phyloP scores from a whole-genome alignment of 768 basidiomycete species.

The Termitomyces sp. region DNA sequence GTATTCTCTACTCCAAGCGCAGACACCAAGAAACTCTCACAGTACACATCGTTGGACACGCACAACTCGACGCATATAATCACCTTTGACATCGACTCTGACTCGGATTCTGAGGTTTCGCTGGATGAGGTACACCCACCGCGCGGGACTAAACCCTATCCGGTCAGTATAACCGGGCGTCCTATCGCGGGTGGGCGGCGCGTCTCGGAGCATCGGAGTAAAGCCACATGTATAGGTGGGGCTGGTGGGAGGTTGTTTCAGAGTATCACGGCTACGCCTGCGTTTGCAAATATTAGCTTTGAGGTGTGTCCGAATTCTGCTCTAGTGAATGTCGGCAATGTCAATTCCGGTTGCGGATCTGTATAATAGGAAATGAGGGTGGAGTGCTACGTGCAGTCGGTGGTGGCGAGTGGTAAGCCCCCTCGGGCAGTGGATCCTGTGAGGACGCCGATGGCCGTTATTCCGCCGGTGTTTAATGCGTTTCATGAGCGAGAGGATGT shows the following conservation, averaged over 20 bases:
- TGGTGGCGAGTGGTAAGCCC: too few relatives aligned
- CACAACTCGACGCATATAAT: too few relatives aligned
- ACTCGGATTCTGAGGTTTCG: too few relatives aligned
- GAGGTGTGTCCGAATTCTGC: constrained; percentile 17
- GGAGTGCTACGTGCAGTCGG: constrained; percentile 26
- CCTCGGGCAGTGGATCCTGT: constrained; percentile 21
- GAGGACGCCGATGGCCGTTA: constrained; percentile 18
- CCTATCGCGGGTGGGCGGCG: constrained; percentile 17
- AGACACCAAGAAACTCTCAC: not conserved
- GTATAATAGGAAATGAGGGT: constrained; percentile 25
- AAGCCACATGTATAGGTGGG: too few relatives aligned
- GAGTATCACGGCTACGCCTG: constrained; percentile 26
- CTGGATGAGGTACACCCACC: too few relatives aligned
- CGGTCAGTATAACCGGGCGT: not conserved
- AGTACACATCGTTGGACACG: too few relatives aligned
- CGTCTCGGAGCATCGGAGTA: constrained; percentile 6
- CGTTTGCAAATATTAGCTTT: too few relatives aligned
- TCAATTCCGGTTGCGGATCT: not conserved
- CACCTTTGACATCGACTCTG: too few relatives aligned
- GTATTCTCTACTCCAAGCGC: too few relatives aligned
- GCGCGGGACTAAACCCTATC: too few relatives aligned
- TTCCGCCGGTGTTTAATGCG: constrained; percentile 23
- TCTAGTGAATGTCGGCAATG: not conserved
- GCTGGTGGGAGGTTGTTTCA: constrained; percentile 20
- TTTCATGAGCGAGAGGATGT: not conserved